Evolutionary conservation across 139 green algal species (phyloP).

Genomic region (Auxenochlorella pyrenoidosa): DNA sequence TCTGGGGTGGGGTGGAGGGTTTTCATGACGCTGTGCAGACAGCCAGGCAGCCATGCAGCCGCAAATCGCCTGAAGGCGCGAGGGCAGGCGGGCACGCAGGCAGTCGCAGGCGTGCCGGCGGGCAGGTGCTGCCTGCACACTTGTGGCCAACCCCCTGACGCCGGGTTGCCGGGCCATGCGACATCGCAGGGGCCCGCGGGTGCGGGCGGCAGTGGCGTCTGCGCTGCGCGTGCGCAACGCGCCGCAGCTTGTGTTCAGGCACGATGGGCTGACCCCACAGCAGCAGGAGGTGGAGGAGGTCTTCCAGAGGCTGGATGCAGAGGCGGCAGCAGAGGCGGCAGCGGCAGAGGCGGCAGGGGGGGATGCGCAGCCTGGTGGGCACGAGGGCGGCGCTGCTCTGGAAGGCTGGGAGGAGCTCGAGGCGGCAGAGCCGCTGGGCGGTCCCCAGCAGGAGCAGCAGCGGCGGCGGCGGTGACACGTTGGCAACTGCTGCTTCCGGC

Average conservation of each 20-base stretch:
- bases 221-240: conserved; percentile 35
- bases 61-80: background rate
- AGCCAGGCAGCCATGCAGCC: background rate
- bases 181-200: conserved; percentile 16
- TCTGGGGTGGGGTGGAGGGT: background rate
- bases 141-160: background rate
- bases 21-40: no score
- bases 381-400: background rate
- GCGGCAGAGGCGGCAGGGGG: background rate
- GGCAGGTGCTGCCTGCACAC: no score
- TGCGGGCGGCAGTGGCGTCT: conserved; percentile 35
- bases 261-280: conserved; percentile 28
- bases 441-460: background rate
- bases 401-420: background rate
- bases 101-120: no score
- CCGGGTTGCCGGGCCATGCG: no score
- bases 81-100: background rate
- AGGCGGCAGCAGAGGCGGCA: background rate
- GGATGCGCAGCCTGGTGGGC: background rate
- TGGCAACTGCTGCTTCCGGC: no score
- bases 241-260: conserved; percentile 56
- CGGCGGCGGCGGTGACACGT: background rate
- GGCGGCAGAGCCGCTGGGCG: background rate
- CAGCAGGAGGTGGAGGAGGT: conserved; percentile 46
- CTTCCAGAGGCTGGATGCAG: conserved; percentile 26